These are phyloP conservation scores for Pseudotulostoma volvatum DNA, from an alignment of 495 filamentous ascomycete species.

Conservation along the genomic window DNA sequence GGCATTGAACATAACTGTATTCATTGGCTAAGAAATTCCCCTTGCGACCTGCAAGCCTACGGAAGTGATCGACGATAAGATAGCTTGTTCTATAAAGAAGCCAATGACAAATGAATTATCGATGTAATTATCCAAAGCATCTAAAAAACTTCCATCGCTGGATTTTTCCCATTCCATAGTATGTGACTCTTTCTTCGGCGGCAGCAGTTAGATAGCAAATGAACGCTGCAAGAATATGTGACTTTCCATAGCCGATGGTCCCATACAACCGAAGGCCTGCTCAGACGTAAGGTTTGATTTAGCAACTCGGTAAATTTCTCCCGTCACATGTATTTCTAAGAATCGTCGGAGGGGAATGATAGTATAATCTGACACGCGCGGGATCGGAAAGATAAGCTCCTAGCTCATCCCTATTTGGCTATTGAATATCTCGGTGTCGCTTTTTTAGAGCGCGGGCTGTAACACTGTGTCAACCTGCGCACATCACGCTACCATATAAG, in stretches of 20 bases:
- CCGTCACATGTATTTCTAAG: too few species aligned
- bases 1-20: not conserved
- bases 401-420: too few species aligned
- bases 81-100: not conserved
- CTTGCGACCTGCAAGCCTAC: not conserved
- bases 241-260: not conserved
- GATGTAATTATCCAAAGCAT: not conserved
- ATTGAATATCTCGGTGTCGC: too few species aligned
- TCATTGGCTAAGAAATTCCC: not conserved
- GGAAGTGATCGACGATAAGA: not conserved
- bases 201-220: not conserved
- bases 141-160: not conserved
- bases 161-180: not conserved
- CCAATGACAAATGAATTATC: not conserved
- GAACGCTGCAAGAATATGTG: not conserved
- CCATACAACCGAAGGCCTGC: too few species aligned
- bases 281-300: too few species aligned
- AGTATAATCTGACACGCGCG: too few species aligned
- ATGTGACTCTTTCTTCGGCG: not conserved
- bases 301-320: too few species aligned
- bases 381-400: too few species aligned
- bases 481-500: too few species aligned
- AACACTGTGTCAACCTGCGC: too few species aligned
- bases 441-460: too few species aligned
- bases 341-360: too few species aligned